These are phyloP conservation scores for Monosporascus sp. DNA, from an alignment of 2,329 filamentous ascomycete genomes.

Conservation along the genomic window DNA sequence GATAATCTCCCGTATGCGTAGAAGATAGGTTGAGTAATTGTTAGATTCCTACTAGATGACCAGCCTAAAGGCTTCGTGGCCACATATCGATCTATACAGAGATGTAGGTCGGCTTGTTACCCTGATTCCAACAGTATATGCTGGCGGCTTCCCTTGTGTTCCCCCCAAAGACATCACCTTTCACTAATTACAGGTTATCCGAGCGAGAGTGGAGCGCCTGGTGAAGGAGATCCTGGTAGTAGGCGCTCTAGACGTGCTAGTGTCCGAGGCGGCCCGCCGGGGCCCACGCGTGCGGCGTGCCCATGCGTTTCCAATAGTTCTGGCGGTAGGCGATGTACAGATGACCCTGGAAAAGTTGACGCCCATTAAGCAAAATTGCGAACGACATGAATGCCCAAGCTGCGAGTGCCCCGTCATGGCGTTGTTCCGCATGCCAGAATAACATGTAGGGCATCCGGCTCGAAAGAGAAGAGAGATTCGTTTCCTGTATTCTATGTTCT, in stretches of 20 bases:
- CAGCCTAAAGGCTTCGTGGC: too few relatives aligned
- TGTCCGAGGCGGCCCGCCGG: constrained; percentile 44
- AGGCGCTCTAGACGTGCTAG: constrained; percentile 46
- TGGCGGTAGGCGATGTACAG: constrained; percentile 47
- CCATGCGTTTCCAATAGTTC: constrained; percentile 42
- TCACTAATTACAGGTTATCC: constrained; percentile 45
- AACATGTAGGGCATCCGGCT: too few relatives aligned
- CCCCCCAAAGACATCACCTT: constrained; percentile 43
- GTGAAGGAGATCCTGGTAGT: constrained; percentile 42
- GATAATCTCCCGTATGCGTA: constrained; percentile 35
- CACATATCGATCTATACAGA: too few relatives aligned
- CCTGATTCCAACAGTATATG: constrained; percentile 37
- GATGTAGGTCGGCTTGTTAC: too few relatives aligned
- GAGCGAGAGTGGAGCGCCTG: constrained; percentile 45
- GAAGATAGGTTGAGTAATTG: too few relatives aligned
- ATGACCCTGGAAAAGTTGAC: constrained; percentile 38
- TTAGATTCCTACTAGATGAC: too few relatives aligned
- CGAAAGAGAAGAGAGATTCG: too few relatives aligned
- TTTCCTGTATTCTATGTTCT: too few relatives aligned
- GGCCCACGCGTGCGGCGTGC: constrained; percentile 43
- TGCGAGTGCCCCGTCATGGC: too few relatives aligned
- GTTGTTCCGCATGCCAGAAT: too few relatives aligned
- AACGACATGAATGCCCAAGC: too few relatives aligned
- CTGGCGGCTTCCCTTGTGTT: constrained; percentile 45
- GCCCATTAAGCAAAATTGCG: constrained; percentile 40